Evolutionary conservation across 2,329 filamentous ascomycete genomes (phyloP).

Genomic region (Sclerotinia sclerotiorum): DNA sequence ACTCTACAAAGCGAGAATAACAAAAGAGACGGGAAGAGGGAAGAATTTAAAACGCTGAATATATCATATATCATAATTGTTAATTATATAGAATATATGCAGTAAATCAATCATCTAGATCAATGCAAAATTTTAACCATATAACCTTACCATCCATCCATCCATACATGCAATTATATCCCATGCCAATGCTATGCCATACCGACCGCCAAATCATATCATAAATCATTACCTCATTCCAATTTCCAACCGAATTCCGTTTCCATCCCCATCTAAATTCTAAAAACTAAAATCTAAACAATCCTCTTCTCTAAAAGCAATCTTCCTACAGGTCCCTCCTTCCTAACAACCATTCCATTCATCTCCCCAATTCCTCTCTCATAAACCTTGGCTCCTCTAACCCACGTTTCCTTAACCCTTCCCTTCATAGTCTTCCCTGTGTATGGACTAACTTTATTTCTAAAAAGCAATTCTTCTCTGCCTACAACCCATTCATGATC

Average conservation of each 20-base stretch:
- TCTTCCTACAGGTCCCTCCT: constrained; percentile 46
- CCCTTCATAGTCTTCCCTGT: constrained; percentile 66
- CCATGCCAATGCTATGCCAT: constrained; percentile 7
- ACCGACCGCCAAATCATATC: neutral
- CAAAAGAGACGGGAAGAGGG: neutral
- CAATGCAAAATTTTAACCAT: neutral
- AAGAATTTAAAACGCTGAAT: neutral
- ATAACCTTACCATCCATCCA: neutral
- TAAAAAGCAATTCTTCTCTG: constrained; percentile 75
- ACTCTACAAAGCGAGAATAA: neutral
- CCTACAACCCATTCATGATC: constrained; percentile 72
- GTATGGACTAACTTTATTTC: constrained; percentile 42
- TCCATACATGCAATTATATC: constrained; percentile 2
- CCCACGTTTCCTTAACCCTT: constrained; percentile 40
- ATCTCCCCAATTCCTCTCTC: constrained; percentile 31
- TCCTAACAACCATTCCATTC: constrained; percentile 51
- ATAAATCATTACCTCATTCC: constrained; percentile 3
- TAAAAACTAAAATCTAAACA: constrained; percentile 22
- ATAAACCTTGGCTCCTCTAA: constrained; percentile 39
- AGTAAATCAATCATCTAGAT: neutral
- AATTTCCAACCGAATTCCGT: no score
- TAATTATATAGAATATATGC: neutral
- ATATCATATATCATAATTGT: neutral
- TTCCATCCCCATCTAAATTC: neutral
- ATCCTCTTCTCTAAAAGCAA: constrained; percentile 50